Evolutionary conservation across 129 eudicot genomes (phyloP), one percentile per base, ranked within the genome.

Genomic region (Helianthus tuberosus): DNA sequence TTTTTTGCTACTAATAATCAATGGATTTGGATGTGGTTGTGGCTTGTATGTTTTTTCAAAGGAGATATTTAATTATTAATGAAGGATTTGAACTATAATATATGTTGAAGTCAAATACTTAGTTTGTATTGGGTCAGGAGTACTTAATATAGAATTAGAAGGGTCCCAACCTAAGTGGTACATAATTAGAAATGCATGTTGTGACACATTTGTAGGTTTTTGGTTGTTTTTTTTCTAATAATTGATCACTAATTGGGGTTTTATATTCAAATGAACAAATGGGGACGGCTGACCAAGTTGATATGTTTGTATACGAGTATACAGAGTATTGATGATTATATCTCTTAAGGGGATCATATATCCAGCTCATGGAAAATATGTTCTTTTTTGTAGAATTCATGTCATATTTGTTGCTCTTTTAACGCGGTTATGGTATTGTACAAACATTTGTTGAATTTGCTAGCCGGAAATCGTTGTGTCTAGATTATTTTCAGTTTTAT

Each of bases 101-200:
- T 23, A 51, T 48, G 51, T 11, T 8, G 13, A 10, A 63, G 11
- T 46, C 11, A 27, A 60, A 11, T 17, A 6, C 16, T 43, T 15
- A 14, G 23, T 59, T 44, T 27, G 13, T 54, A 14, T 17, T 20
- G 15, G 27, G 12, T 62, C 5, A 55, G 72, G 20, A 12, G 72
- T 47, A 17, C 14, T 8, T 64, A 35, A 43, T 66, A 44, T 67
- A 23, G 11, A 29, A 44, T 62, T 32, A 69, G 9, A 69, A 58
- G 63, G 62, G 62, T 39, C 55, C 35, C 29, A 17, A 35, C 27
- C 46, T 35, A 47, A 17, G 44, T 75, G 15, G 17, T 65, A 27
- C 73, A 66, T 75, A 41, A 36, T 73, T 55, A 64, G 52, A 74
- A 74, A 63, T 35, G 71, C 64, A 11, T 20, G 54, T 58, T 61